Percentiles rank a stretch among this genome's conserved stretches.
Conservation (phyloP, 1,284 basidiomycete species). For the Trametes versicolor region DNA sequence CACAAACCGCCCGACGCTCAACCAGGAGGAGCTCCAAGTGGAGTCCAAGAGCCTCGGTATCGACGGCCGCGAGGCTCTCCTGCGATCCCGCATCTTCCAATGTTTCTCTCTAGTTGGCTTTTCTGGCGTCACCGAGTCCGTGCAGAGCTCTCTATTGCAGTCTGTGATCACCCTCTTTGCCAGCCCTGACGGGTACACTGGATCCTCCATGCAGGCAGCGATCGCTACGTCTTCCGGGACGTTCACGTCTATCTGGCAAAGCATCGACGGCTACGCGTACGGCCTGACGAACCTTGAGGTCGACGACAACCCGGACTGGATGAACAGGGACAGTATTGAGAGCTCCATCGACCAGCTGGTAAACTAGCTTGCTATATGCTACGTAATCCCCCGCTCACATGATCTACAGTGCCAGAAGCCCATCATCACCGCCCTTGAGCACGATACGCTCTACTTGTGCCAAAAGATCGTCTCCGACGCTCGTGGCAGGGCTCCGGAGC, state of each 20-base stretch:
- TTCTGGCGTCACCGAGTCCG: conserved; percentile 82
- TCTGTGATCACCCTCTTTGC: conserved; percentile 88
- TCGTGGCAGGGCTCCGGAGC: conserved; percentile 61
- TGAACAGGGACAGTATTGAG: conserved; percentile 85
- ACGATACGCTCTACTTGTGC: conserved; percentile 86
- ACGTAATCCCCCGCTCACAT: neutral
- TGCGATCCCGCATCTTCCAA: conserved; percentile 88
- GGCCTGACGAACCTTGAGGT: conserved; percentile 85
- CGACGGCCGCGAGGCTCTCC: conserved; percentile 83
- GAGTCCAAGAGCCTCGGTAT: conserved; percentile 66
- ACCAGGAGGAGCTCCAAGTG: conserved; percentile 48
- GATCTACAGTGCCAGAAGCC: conserved; percentile 74
- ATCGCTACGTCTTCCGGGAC: conserved; percentile 89
- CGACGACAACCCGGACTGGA: conserved; percentile 57
- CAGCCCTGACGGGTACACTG: conserved; percentile 81
- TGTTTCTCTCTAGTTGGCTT: conserved; percentile 89
- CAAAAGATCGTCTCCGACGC: conserved; percentile 55
- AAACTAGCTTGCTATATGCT: conserved; percentile 37
- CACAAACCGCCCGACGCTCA: conserved; percentile 57
- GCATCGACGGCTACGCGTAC: conserved; percentile 90
- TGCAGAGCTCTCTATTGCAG: conserved; percentile 85
- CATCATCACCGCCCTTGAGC: conserved; percentile 86
- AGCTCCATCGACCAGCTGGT: conserved; percentile 81
- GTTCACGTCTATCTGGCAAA: conserved; percentile 90
- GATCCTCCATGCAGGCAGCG: conserved; percentile 91